phyloP scores from a whole-genome alignment of 2,329 filamentous ascomycete genomes.

The Exutisphaerella laricina region DNA sequence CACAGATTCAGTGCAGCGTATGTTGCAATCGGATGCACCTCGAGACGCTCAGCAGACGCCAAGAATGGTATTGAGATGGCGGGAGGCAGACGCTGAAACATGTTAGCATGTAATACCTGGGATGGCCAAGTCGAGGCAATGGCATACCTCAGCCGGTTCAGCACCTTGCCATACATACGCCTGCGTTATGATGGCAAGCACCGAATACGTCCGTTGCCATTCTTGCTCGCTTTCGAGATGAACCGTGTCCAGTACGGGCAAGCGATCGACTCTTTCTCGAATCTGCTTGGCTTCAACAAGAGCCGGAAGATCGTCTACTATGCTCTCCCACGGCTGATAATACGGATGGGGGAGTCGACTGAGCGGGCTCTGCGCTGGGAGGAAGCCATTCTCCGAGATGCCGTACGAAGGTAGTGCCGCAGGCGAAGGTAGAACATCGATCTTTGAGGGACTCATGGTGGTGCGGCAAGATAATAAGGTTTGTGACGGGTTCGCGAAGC shows the following conservation, averaged over 20 bases:
- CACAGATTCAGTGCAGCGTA: slow-evolving; percentile 88
- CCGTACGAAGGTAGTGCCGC: slow-evolving; percentile 22
- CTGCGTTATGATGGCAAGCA: slow-evolving; percentile 74
- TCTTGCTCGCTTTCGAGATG: slow-evolving; percentile 77
- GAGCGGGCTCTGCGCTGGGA: slow-evolving; percentile 73
- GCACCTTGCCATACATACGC: slow-evolving; percentile 84
- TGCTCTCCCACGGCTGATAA: slow-evolving; percentile 87
- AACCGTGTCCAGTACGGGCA: slow-evolving; percentile 76
- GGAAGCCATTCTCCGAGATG: slow-evolving; percentile 60
- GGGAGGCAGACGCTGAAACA: slow-evolving; percentile 59
- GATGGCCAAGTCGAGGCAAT: too few species aligned
- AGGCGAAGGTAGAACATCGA: slow-evolving; percentile 18
- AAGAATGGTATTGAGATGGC: slow-evolving; percentile 78
- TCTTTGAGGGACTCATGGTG: slow-evolving; percentile 26
- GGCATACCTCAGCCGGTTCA: slow-evolving; percentile 54
- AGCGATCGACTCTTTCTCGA: slow-evolving; percentile 66
- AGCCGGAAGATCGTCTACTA: slow-evolving; percentile 73
- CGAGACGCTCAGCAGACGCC: slow-evolving; percentile 63
- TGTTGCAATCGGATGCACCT: slow-evolving; percentile 85
- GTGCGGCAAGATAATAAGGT: too few species aligned
- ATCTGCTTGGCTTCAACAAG: slow-evolving; percentile 76
- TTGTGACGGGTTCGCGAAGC: too few species aligned
- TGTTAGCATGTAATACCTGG: slow-evolving; percentile 8
- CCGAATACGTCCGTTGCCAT: slow-evolving; percentile 79
- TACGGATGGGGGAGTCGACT: slow-evolving; percentile 77